Conservation (phyloP, 306 rosid genomes). For the Quercus engelmannii region DNA sequence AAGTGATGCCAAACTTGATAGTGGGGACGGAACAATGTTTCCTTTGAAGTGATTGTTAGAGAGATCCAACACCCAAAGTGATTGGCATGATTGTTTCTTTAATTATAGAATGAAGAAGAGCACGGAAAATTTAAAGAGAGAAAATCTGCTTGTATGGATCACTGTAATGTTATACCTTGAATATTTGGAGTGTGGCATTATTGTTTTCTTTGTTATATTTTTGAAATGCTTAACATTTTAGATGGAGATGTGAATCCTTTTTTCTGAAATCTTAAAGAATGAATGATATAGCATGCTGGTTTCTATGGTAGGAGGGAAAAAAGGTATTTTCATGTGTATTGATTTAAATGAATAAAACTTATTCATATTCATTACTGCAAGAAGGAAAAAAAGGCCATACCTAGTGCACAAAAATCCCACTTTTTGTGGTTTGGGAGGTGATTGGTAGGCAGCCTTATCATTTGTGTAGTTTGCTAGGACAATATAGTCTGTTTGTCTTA, state of each 20-base stretch:
- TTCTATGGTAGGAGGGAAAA: background rate
- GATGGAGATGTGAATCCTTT: background rate
- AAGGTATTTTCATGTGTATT: background rate
- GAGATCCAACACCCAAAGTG: too few species aligned
- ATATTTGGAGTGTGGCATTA: background rate
- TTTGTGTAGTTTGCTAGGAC: background rate
- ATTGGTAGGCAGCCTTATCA: too few species aligned
- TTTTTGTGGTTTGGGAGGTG: too few species aligned
- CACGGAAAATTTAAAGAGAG: background rate
- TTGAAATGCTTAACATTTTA: background rate
- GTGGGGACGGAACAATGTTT: too few species aligned
- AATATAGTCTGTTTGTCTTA: background rate
- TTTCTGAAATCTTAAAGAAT: background rate
- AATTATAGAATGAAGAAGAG: background rate
- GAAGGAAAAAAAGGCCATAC: too few species aligned
- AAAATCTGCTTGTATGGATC: background rate
- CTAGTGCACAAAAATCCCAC: rapidly evolving
- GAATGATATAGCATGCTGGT: background rate
- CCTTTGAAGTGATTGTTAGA: too few species aligned
- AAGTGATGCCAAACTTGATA: too few species aligned
- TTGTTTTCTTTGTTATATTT: background rate
- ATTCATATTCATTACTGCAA: background rate
- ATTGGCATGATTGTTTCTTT: background rate
- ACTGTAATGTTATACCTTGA: background rate
- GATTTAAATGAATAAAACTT: background rate